A percentile compares a stretch with the other conserved stretches of the same genome.
phyloP scores from a whole-genome alignment of 805 yeast genomes.

The Schwanniomyces polymorphus region DNA sequence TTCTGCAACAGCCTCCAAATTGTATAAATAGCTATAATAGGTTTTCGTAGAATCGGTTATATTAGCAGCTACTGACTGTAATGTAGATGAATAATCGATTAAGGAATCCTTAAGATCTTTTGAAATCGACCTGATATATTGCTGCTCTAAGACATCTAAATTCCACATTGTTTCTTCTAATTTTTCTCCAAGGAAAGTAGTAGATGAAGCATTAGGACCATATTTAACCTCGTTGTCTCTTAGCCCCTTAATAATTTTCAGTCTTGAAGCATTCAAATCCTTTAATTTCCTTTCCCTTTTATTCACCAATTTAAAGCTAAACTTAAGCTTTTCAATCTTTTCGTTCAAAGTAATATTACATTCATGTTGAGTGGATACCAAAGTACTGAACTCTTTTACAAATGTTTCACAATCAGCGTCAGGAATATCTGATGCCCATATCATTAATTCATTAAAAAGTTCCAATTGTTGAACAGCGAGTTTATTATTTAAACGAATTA shows the following conservation, averaged over 20 bases:
- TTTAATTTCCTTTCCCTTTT: conserved; percentile 51
- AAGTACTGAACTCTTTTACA: conserved; percentile 39
- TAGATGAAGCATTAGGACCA: conserved; percentile 45
- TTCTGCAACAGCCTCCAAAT: conserved; percentile 8
- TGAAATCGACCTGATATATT: conserved; percentile 47
- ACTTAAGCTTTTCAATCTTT: conserved; percentile 42
- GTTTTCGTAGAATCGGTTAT: conserved; percentile 21
- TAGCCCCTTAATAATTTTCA: conserved; percentile 35
- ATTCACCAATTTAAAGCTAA: conserved; percentile 45
- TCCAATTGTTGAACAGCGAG: conserved; percentile 33
- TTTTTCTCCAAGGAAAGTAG: conserved; percentile 47
- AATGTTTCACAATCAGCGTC: conserved; percentile 38
- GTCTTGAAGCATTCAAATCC: conserved; percentile 35
- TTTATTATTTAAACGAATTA: conserved; percentile 41
- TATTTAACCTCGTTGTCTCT: conserved; percentile 44
- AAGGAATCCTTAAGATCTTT: conserved; percentile 45
- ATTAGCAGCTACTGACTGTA: conserved; percentile 28
- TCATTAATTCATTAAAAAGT: conserved; percentile 37
- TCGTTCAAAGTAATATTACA: conserved; percentile 36
- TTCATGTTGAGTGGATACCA: conserved; percentile 38
- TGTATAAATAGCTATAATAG: conserved; percentile 8
- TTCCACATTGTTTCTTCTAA: conserved; percentile 52
- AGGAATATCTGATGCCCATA: conserved; percentile 43
- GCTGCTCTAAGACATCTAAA: conserved; percentile 53
- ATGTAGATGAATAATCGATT: conserved; percentile 38